Percentiles rank a stretch among this genome's conserved stretches.
Conservation (phyloP, 257 asterid genomes). For the Nyctanthes arbortristis region DNA sequence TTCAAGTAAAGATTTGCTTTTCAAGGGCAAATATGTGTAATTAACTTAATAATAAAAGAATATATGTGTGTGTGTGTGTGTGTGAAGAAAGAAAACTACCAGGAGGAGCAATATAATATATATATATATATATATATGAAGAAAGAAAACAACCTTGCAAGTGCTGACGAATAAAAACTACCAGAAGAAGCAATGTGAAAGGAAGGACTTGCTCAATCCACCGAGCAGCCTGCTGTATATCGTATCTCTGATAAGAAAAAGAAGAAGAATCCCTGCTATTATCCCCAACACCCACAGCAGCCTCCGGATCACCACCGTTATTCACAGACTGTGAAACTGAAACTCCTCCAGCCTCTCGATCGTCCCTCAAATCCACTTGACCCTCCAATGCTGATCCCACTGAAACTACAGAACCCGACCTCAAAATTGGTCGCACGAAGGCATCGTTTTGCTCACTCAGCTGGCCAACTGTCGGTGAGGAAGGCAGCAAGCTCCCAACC, state of each 20-base stretch:
- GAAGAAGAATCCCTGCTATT: slow-evolving; percentile 65
- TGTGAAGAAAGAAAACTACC: too few relatives aligned
- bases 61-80: too few relatives aligned
- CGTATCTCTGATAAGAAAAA: slow-evolving; percentile 92
- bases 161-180: slow-evolving; percentile 85
- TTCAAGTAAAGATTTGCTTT: not conserved
- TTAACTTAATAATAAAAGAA: not conserved
- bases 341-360: slow-evolving; percentile 42
- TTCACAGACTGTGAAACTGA: slow-evolving; percentile 25
- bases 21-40: not conserved
- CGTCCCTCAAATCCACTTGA: slow-evolving; percentile 54
- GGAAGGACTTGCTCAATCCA: slow-evolving; percentile 92
- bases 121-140: too few relatives aligned
- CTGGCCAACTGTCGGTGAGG: slow-evolving; percentile 31
- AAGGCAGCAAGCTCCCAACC: slow-evolving; percentile 32
- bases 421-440: slow-evolving; percentile 44
- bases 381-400: slow-evolving; percentile 59
- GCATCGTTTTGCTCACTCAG: slow-evolving; percentile 38
- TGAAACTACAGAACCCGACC: slow-evolving; percentile 53
- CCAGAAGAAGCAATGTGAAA: slow-evolving; percentile 72
- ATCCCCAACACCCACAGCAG: slow-evolving; percentile 49
- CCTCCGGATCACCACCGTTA: slow-evolving; percentile 38
- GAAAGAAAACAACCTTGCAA: slow-evolving; percentile 57
- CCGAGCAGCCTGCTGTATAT: slow-evolving; percentile 84
- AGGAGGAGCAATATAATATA: too few relatives aligned